Base-by-base conservation (phyloP, 2,329 filamentous ascomycete genomes). In the Exophiala oligosperma region DNA sequence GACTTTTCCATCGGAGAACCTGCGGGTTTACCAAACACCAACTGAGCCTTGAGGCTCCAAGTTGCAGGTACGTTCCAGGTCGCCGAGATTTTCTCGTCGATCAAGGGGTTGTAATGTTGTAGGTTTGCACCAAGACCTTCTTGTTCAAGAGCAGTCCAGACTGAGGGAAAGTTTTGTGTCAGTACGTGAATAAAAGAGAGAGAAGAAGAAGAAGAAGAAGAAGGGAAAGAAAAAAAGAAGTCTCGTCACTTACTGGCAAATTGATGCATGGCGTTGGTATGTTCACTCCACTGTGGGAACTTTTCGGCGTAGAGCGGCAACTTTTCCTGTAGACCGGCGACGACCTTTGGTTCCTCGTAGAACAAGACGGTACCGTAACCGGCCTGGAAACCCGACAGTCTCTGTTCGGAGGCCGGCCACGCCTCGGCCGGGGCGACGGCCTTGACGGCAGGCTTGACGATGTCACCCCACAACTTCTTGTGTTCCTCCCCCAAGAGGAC, bases 91-190 rank as follows among this genome's bases (percentile, higher is more conserved):
- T 86, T 84, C 64, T 81, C 80, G 76, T 95, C 89, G 67, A 95
- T 84, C 57, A 96, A 75, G 21, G 91, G 91, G 83, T 91, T 94
- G 81, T 96, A 96, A 79, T 96, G 92, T 82, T 96, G 92, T 54
- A 96, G 82, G 81, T 92, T 95, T 71, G 87, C 89, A 64, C 91
- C 91, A 55, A 95, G 83, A 26, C 91, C 91, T 72, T 94, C 90
- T 60, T 87, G 81, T 77, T 92, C 89, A 56, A 96, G 84, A 2
- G 87, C 89, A 21, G 87, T 87, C 92, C 92, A 96, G 66, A 91
- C 32, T 40, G 29, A n/a, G 4, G n/a, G 8, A 3, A 23, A 7
- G 11, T 6, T 12, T 14, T 40, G n/a, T 12, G 44, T 47, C 26
- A 47, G 44, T 47, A 17, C 17, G 17, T 17, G 17, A 17, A 17